phyloP scores from a whole-genome alignment of 139 green algal species.

The Eudorina sp. region DNA sequence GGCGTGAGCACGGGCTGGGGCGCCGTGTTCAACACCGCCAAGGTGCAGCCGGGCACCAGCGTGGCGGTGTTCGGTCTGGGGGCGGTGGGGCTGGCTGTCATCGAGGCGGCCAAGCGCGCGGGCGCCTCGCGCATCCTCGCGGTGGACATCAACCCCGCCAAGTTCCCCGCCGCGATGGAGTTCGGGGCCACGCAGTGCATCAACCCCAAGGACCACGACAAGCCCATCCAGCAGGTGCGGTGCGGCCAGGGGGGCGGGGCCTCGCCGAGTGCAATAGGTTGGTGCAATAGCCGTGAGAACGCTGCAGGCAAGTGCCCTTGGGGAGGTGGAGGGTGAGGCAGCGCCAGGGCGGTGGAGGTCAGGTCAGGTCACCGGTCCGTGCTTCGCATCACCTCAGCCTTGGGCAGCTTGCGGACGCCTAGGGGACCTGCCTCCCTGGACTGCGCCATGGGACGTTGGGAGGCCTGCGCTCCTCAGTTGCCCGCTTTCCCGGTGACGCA shows the following conservation, averaged over 20 bases:
- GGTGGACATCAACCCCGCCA: conserved; percentile 93
- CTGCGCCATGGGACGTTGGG: too few species aligned
- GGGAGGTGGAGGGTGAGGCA: too few species aligned
- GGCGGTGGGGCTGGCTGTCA: conserved; percentile 91
- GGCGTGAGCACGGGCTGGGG: conserved; percentile 93
- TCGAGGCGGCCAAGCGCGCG: conserved; percentile 86
- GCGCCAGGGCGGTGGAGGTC: too few species aligned
- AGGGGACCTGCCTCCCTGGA: too few species aligned
- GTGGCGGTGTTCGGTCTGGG: conserved; percentile 90
- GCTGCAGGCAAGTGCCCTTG: too few species aligned
- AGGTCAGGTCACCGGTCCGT: too few species aligned
- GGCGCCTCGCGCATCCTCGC: conserved; percentile 90
- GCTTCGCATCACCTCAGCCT: too few species aligned
- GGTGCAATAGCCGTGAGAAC: too few species aligned
- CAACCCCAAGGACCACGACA: conserved; percentile 90
- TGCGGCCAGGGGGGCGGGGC: neutral
- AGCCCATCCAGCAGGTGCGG: conserved; percentile 79
- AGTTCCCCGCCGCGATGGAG: conserved; percentile 86
- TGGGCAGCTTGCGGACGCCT: too few species aligned
- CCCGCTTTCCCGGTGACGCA: too few species aligned
- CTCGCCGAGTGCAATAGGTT: too few species aligned
- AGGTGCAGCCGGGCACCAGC: conserved; percentile 86
- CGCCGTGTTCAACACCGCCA: conserved; percentile 96
- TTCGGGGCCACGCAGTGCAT: conserved; percentile 91
- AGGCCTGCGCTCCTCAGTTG: too few species aligned